Percentiles rank a stretch among this genome's conserved stretches.
Evolutionary conservation across 1,284 basidiomycete genomes (phyloP).

Genomic region (Cystobasidium slooffiae): DNA sequence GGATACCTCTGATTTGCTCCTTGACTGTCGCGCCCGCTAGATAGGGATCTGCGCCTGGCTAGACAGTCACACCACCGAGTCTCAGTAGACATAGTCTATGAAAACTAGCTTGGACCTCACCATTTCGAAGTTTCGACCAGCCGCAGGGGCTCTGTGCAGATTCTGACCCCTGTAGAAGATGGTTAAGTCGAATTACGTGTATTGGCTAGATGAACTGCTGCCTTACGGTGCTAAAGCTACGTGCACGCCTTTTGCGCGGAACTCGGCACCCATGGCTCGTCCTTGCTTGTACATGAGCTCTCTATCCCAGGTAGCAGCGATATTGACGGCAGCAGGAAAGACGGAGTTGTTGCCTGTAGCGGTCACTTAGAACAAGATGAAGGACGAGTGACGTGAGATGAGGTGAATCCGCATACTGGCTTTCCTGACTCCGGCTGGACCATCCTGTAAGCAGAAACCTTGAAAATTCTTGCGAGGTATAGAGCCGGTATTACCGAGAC

Average conservation of each 20-base stretch:
- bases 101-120: constrained; percentile 15
- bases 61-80: constrained; percentile 72
- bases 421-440: constrained; percentile 63
- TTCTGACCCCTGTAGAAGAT: constrained; percentile 52
- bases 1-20: constrained; percentile 65
- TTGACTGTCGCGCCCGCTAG: constrained; percentile 56
- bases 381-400: too few relatives aligned
- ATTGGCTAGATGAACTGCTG: neutral
- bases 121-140: constrained; percentile 82
- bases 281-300: constrained; percentile 59
- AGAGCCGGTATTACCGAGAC: constrained; percentile 67
- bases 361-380: too few relatives aligned
- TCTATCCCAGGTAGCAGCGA: constrained; percentile 60
- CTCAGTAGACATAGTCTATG: neutral
- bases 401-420: too few relatives aligned
- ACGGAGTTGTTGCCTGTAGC: constrained; percentile 56
- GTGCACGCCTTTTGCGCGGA: constrained; percentile 58
- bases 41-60: constrained; percentile 75
- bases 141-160: constrained; percentile 66
- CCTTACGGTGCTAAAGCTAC: constrained; percentile 61
- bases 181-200: neutral
- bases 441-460: constrained; percentile 68
- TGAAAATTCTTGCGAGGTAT: constrained; percentile 65
- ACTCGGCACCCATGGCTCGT: constrained; percentile 60
- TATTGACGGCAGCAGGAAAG: constrained; percentile 51